These are phyloP conservation scores for Capsella rubella DNA, from an alignment of 441 rosid genomes.

Conservation along the genomic window DNA sequence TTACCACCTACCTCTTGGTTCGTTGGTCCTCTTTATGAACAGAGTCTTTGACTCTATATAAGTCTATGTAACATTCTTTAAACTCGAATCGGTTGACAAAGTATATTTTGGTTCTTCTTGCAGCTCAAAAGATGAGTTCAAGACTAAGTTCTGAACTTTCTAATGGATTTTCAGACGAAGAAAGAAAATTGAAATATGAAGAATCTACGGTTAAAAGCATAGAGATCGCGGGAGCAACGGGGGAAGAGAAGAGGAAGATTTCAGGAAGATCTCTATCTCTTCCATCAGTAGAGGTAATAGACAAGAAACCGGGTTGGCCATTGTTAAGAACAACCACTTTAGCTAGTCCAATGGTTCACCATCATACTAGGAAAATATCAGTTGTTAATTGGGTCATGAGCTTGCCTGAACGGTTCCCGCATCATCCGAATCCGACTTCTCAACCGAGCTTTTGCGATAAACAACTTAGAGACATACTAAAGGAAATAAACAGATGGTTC, in stretches of 20 bases:
- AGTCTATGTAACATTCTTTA: slow-evolving; percentile 12
- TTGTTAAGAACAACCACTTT: slow-evolving; percentile 59
- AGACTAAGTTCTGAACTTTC: slow-evolving; percentile 53
- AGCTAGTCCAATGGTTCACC: slow-evolving; percentile 44
- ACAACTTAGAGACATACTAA: slow-evolving; percentile 51
- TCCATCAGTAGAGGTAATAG: slow-evolving; percentile 55
- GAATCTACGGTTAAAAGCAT: slow-evolving; percentile 37
- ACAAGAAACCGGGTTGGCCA: slow-evolving; percentile 91
- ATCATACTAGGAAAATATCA: slow-evolving; percentile 59
- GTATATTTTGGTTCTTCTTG: slow-evolving; percentile 32
- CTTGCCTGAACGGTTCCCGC: slow-evolving; percentile 58
- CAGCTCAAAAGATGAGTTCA: slow-evolving; percentile 61
- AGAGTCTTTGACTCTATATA: slow-evolving; percentile 14
- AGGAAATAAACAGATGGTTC: slow-evolving; percentile 56
- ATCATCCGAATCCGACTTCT: slow-evolving; percentile 32
- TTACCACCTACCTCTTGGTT: slow-evolving; percentile 71
- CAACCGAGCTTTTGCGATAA: slow-evolving; percentile 49
- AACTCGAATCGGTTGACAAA: slow-evolving; percentile 20
- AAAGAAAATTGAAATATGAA: slow-evolving; percentile 51
- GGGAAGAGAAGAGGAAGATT: slow-evolving; percentile 39
- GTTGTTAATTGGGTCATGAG: slow-evolving; percentile 95
- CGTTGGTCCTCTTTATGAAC: slow-evolving; percentile 33
- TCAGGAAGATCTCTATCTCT: slow-evolving; percentile 53
- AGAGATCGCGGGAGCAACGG: slow-evolving; percentile 27
- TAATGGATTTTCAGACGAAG: slow-evolving; percentile 44